Percentiles rank a stretch among this genome's conserved stretches.
Evolutionary conservation across 805 yeast species (phyloP).

Genomic region (Pichia eremophila): DNA sequence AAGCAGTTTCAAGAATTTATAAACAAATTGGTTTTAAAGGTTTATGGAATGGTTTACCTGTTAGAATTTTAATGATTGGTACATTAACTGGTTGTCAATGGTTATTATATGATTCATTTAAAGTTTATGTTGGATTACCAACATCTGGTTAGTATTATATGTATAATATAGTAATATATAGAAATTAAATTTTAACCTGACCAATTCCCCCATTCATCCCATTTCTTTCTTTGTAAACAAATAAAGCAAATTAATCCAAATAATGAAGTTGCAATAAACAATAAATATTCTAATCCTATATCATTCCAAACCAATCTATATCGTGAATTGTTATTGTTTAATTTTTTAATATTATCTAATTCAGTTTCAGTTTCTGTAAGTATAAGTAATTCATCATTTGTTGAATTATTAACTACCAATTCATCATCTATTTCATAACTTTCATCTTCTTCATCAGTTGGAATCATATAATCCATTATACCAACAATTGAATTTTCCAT

Average conservation of each 20-base stretch:
- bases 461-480: conserved; percentile 19
- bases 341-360: not conserved
- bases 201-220: conserved; percentile 10
- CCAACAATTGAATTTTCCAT: conserved; percentile 75
- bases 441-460: not conserved
- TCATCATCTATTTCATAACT: not conserved
- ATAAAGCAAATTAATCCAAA: conserved; percentile 21
- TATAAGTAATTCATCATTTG: not conserved
- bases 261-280: conserved; percentile 16
- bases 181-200: conserved; percentile 8
- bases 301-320: conserved; percentile 3
- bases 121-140: conserved; percentile 89
- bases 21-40: conserved; percentile 79
- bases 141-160: conserved; percentile 55
- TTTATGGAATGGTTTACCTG: conserved; percentile 90
- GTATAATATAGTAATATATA: not conserved
- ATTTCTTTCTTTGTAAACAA: conserved; percentile 23
- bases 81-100: conserved; percentile 96
- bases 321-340: not conserved
- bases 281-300: not conserved
- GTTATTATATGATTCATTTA: conserved; percentile 93
- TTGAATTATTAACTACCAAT: not conserved
- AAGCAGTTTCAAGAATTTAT: conserved; percentile 69
- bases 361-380: not conserved
- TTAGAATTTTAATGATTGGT: conserved; percentile 95